phyloP scores from a whole-genome alignment of 495 filamentous ascomycete genomes.

The Parachaetomium inaequale region DNA sequence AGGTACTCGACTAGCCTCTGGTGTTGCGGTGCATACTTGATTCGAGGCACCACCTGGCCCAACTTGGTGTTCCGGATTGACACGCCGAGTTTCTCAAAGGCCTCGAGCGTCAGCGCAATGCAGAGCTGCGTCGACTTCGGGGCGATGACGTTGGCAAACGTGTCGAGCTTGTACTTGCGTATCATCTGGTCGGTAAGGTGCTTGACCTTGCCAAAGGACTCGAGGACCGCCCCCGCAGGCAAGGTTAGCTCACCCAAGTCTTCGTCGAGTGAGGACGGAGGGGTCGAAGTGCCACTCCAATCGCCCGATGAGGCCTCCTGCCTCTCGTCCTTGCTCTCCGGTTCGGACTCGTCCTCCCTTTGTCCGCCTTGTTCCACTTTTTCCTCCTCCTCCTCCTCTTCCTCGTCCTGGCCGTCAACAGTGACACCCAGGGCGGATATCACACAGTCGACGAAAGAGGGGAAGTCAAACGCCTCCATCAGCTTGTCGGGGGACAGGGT shows the following conservation, averaged over 20 bases:
- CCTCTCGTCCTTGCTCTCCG: neutral
- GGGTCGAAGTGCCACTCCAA: neutral
- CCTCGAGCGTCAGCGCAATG: neutral
- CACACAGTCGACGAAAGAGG: constrained; percentile 5
- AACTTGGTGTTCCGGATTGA: neutral
- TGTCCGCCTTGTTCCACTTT: no score
- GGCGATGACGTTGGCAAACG: neutral
- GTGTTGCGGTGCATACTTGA: neutral
- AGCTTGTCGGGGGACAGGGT: constrained; percentile 36
- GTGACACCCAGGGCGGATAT: neutral
- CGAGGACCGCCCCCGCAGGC: neutral
- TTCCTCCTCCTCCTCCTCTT: neutral
- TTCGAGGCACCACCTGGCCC: neutral
- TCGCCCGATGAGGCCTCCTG: neutral
- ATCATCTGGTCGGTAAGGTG: neutral
- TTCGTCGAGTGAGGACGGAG: neutral
- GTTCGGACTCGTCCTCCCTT: neutral
- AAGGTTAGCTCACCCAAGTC: neutral
- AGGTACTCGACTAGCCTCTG: neutral
- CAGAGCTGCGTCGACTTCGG: neutral
- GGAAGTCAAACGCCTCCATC: constrained; percentile 33
- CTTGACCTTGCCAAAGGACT: neutral
- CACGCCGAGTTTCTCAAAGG: neutral
- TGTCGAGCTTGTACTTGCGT: neutral
- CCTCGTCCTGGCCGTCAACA: neutral